Evolutionary conservation across 441 rosid species (phyloP).

Genomic region (Syzygium syzygioides): DNA sequence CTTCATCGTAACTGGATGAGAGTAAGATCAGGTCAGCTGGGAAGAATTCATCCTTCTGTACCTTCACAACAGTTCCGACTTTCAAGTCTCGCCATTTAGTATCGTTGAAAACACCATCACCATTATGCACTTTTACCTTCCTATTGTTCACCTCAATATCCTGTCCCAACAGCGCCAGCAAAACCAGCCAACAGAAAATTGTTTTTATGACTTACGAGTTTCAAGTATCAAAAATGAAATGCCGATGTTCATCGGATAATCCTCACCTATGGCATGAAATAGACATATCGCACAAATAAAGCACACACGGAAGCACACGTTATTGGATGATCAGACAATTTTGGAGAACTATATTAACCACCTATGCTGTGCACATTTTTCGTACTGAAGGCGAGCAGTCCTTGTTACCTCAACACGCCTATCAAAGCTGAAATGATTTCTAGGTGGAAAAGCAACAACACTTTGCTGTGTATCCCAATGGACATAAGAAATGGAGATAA

Average conservation of each 20-base stretch:
- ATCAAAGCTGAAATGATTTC: background rate
- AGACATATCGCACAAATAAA: background rate
- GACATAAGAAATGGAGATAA: background rate
- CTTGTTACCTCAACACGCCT: background rate
- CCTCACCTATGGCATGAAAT: background rate
- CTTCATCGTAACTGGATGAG: slow-evolving; percentile 83
- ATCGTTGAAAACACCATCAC: slow-evolving; percentile 48
- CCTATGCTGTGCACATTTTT: background rate
- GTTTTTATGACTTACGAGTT: background rate
- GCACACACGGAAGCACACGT: background rate
- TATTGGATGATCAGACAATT: background rate
- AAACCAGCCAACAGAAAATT: background rate
- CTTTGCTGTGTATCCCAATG: background rate
- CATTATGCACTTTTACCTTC: slow-evolving; percentile 50
- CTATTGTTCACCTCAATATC: slow-evolving; percentile 77
- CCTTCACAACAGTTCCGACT: slow-evolving; percentile 84
- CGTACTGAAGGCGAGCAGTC: background rate
- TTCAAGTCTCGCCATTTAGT: slow-evolving; percentile 72
- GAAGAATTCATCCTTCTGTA: slow-evolving; percentile 81
- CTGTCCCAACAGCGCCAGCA: slow-evolving; percentile 20
- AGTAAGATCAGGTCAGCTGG: slow-evolving; percentile 92
- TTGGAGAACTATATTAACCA: background rate
- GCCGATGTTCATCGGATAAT: background rate
- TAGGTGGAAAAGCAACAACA: background rate
- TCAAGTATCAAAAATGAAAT: background rate